Evolutionary conservation across 2,329 filamentous ascomycete genomes (phyloP).

Genomic region (Westerdykella ornata): DNA sequence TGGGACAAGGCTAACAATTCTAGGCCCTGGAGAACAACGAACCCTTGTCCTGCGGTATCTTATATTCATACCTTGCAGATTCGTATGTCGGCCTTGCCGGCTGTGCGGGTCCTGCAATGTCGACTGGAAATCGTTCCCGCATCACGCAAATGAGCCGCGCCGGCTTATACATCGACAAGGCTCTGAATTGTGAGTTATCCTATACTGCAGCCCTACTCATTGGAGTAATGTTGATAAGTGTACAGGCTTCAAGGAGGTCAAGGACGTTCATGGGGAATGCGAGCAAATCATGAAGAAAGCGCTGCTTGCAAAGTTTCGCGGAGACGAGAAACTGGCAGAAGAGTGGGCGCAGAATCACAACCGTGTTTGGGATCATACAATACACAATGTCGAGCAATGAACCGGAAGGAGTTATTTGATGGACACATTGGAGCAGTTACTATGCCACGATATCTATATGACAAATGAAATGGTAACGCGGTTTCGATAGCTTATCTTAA

Average conservation of each 20-base stretch:
- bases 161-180: conserved; percentile 33
- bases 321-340: conserved; percentile 30
- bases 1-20: conserved; percentile 2
- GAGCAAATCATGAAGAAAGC: conserved; percentile 79
- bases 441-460: no score
- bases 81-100: conserved; percentile 73
- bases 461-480: background rate
- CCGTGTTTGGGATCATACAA: conserved; percentile 29
- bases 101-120: conserved; percentile 16
- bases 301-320: conserved; percentile 63
- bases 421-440: background rate
- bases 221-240: background rate
- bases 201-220: background rate
- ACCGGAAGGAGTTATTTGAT: background rate
- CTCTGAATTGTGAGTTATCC: conserved; percentile 28
- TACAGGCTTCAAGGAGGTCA: conserved; percentile 56
- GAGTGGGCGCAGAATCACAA: conserved; percentile 36
- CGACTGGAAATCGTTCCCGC: conserved; percentile 12
- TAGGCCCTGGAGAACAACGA: conserved; percentile 61
- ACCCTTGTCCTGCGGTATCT: conserved; percentile 53
- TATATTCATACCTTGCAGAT: conserved; percentile 68
- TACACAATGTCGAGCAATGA: conserved; percentile 7
- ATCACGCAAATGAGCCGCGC: conserved; percentile 24
- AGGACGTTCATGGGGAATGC: conserved; percentile 64
- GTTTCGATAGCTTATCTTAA: background rate